Evolutionary conservation across 352 stramenopile genomes (phyloP), one percentile per base, ranked within the genome.

Genomic region (Thraustotheca clavata): DNA sequence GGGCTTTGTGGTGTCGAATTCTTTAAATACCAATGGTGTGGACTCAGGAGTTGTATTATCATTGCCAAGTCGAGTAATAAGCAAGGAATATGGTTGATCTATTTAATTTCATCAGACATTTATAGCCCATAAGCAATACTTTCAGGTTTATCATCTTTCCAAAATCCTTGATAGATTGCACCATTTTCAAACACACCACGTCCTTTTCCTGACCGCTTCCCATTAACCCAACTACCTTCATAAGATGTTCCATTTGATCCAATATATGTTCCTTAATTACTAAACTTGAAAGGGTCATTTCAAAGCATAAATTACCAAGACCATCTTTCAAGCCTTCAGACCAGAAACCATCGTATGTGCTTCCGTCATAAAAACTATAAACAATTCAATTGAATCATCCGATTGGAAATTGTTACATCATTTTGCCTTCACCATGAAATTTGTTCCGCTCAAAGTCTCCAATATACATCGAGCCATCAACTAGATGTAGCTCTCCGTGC

Each of bases 391-490:
- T 11, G 22, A 6, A 32, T 52, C 36, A 4, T 18, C 24, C 1
- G 34, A 22, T 11, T 65, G 38, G 52, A 41, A 3, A 29, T 29
- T 65, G 18, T 41, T 40, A 76, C 29, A 49, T 59, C 27, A 79
- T 72, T 20, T 40, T 52, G 0, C 79, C 79, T 39, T 43, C 52
- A 0, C 79, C 79, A 43, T 87, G 71, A 2, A 59, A 71, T 26
- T 75, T 73, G 59, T 88, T 70, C 0, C 55, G 35, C 9, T 60
- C 54, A 35, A 88, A 88, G 4, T 69, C 48, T 12, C 79, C 79
- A 32, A 43, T 57, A 60, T 82, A 88, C 14, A 77, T 29, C 33
- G 79, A 71, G 2, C 69, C 63, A 43, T 73, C 74, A 2, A 49
- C 20, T 11, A 67, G 49, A 26, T 62, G 32, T 7, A 86, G 67